Percentiles rank a stretch among this genome's conserved stretches.
These are phyloP conservation scores for Acer yangbiense DNA, from an alignment of 345 rosid species.

Conservation along the genomic window DNA sequence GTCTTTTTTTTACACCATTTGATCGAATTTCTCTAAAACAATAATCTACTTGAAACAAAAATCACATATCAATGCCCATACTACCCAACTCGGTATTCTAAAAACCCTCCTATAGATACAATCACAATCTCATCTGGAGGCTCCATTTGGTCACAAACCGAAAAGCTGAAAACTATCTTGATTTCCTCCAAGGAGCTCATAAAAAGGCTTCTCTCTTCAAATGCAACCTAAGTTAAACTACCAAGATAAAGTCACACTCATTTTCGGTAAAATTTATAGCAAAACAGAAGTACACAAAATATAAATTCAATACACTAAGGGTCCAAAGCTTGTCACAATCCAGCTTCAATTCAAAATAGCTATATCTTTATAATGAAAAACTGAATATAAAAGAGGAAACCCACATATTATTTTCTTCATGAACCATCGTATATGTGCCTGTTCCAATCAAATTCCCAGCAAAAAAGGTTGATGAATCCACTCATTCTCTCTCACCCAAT, in stretches of 20 bases:
- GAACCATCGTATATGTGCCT: neutral
- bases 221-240: neutral
- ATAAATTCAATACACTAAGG: neutral
- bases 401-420: neutral
- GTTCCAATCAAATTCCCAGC: neutral
- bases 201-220: neutral
- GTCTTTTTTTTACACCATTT: neutral
- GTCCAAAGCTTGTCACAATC: neutral
- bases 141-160: constrained; percentile 1
- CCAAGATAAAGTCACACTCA: neutral
- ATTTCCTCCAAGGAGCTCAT: neutral
- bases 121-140: neutral
- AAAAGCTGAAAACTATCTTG: constrained; percentile 1
- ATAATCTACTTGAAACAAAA: neutral
- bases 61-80: neutral
- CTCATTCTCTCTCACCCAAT: neutral
- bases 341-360: neutral
- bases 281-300: neutral
- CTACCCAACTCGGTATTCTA: neutral
- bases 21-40: neutral
- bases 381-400: neutral
- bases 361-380: neutral
- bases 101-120: neutral
- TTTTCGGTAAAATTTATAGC: neutral
- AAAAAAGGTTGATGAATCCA: neutral